A percentile compares a stretch with the other conserved stretches of the same genome.
phyloP scores from a whole-genome alignment of 352 stramenopile species.

The Globisporangium sylvaticum region DNA sequence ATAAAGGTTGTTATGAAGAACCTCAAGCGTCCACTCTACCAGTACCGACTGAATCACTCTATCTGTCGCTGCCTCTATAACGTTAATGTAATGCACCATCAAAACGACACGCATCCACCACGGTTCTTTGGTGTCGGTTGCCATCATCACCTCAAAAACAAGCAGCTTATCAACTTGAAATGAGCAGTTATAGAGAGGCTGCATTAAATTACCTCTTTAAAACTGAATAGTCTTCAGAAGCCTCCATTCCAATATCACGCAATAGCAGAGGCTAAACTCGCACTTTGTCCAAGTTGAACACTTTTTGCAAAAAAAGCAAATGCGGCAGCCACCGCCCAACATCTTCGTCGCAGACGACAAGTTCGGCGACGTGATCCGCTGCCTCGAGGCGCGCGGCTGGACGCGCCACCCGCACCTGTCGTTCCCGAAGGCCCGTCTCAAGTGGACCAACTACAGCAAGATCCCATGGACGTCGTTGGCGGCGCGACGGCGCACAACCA shows the following conservation, averaged over 20 bases:
- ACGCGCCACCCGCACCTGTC: conserved; percentile 44
- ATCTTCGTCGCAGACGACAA: conserved; percentile 60
- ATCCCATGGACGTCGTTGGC: conserved; percentile 43
- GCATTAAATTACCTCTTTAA: neutral
- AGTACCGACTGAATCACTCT: neutral
- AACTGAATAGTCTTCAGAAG: neutral
- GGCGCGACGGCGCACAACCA: conserved; percentile 16
- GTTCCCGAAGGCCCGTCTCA: conserved; percentile 56
- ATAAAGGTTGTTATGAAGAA: neutral
- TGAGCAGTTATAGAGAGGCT: neutral
- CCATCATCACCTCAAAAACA: neutral
- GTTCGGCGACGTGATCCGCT: conserved; percentile 44
- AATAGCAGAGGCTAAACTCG: neutral
- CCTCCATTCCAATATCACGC: neutral
- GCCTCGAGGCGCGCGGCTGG: conserved; percentile 39
- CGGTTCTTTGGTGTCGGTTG: neutral
- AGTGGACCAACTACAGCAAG: conserved; percentile 70
- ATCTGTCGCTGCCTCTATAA: conserved; percentile 1
- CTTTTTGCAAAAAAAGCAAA: neutral
- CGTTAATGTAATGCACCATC: conserved; percentile 1
- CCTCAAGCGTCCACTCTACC: neutral
- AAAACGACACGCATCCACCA: neutral
- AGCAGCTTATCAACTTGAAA: neutral
- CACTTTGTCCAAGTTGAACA: neutral
- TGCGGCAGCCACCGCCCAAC: conserved; percentile 10